phyloP scores from a whole-genome alignment of 441 rosid genomes.

The Croton setiger region DNA sequence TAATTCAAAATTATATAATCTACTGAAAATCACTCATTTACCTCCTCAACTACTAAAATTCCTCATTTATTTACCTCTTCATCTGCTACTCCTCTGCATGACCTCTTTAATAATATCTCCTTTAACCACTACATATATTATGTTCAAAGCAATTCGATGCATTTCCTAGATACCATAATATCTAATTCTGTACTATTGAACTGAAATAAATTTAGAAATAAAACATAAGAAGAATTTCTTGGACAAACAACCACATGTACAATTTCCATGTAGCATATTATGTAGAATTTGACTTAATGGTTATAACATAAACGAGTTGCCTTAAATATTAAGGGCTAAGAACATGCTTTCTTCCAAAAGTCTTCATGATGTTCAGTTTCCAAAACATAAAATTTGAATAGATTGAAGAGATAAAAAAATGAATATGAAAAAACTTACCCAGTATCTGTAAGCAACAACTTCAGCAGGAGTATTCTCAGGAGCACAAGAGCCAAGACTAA shows the following conservation, averaged over 20 bases:
- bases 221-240: neutral
- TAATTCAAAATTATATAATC: neutral
- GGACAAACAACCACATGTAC: constrained; percentile 6
- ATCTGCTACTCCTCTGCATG: neutral
- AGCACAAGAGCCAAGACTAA: constrained; percentile 77
- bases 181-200: neutral
- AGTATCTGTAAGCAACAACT: constrained; percentile 85
- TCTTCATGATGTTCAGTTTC: constrained; percentile 1
- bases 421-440: constrained; percentile 54
- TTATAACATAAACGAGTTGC: constrained; percentile 5
- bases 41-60: no score
- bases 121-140: neutral
- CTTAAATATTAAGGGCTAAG: neutral
- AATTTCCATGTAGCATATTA: constrained; percentile 15
- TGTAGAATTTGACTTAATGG: constrained; percentile 2
- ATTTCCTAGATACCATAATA: neutral
- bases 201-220: neutral
- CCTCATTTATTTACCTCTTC: neutral
- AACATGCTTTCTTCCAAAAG: neutral
- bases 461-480: constrained; percentile 89
- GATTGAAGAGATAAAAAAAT: constrained; percentile 1
- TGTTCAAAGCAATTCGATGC: neutral
- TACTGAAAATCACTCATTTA: neutral
- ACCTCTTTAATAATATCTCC: neutral
- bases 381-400: constrained; percentile 1